phyloP scores from a whole-genome alignment of 371 early-diverging fungal species.

The Parasitella parasitica region DNA sequence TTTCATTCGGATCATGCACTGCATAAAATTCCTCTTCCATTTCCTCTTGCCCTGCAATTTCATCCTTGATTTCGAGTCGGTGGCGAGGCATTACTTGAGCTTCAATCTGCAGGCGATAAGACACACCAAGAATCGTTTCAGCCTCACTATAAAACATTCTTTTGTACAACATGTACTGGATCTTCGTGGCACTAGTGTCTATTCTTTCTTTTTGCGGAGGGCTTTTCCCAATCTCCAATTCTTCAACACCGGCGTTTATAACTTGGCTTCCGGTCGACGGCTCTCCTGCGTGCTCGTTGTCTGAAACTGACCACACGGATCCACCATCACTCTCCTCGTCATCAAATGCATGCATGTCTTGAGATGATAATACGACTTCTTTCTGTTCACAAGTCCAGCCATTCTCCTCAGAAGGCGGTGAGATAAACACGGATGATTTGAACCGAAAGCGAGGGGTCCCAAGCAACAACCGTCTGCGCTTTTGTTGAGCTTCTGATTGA shows the following conservation, averaged over 20 bases:
- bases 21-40: background rate
- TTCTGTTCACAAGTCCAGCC: constrained; percentile 15
- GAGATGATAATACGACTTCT: background rate
- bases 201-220: background rate
- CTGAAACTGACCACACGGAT: constrained; percentile 16
- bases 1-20: constrained; percentile 8
- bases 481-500: constrained; percentile 29
- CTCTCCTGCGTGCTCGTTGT: background rate
- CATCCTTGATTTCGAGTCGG: constrained; percentile 17
- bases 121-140: constrained; percentile 32
- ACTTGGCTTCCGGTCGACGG: background rate
- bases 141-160: constrained; percentile 35
- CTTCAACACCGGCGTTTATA: background rate
- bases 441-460: constrained; percentile 45
- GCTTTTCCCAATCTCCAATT: constrained; percentile 1
- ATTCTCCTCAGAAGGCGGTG: constrained; percentile 20
- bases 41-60: background rate
- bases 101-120: constrained; percentile 39
- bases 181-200: background rate
- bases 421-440: constrained; percentile 22
- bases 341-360: constrained; percentile 4
- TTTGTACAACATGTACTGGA: constrained; percentile 9
- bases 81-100: constrained; percentile 33
- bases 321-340: constrained; percentile 13
- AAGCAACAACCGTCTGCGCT: constrained; percentile 30